Base-by-base conservation (phyloP, 192 early-diverging fungal genomes). In the Rhizophlyctis rosea region DNA sequence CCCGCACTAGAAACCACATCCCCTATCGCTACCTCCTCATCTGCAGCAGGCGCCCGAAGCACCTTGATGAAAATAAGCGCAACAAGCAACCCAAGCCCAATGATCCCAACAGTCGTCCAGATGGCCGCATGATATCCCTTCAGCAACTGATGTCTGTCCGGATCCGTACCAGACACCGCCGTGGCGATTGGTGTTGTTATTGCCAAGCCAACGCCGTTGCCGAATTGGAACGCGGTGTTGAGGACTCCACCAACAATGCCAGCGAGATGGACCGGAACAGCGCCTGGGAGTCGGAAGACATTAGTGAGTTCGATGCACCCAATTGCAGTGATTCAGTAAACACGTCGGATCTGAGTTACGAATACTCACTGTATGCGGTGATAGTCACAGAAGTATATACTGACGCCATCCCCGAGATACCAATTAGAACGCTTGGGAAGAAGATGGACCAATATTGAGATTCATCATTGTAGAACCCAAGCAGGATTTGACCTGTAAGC, bases 151-250 rank as follows among this genome's bases (percentile, higher is more conserved):
- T 21, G 28, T 3, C 11, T 33, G n/a, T n/a, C n/a, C n/a, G n/a
- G n/a, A n/a, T n/a, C n/a, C n/a, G n/a, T n/a, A n/a, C n/a, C n/a
- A n/a, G n/a, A n/a, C 32, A 72, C 39, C n/a, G 64, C 35, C 2
- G 59, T 57, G 14, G 65, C 64, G 50, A 72, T 65, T 34, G 65
- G 54, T 3, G 55, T 62, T 16, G 64, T 48, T 27, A 72, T 61
- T 9, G 70, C 70, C 21, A 72, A 48, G 18, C 56, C 64, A 47
- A 72, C 16, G 0, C 70, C 70, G 18, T 28, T 39, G 18, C 64
- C 70, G 34, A 72, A 33, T 49, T 72, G 70, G 50, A 72, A 65
- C 27, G 59, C 65, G 18, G 70, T 72, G 64, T 72, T 66, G 59
- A 72, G 60, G 16, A 72, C 23, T 2, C 70, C 70, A 4, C 70